Evolutionary conservation across 73 alveolate genomes (phyloP).

Genomic region (Effrenium voratum): DNA sequence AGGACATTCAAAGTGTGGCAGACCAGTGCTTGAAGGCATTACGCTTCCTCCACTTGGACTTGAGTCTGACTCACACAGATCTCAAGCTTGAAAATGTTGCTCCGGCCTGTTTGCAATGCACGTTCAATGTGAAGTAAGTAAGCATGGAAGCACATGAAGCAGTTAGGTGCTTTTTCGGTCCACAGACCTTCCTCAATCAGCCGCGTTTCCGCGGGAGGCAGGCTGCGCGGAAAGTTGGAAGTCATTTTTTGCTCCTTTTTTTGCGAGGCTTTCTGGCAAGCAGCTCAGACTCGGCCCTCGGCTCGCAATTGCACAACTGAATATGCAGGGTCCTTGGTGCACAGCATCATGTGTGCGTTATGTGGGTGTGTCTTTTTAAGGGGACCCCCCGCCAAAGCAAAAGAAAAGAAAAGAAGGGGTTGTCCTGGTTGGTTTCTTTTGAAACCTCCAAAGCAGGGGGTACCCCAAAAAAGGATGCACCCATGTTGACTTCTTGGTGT

Average conservation of each 20-base stretch:
- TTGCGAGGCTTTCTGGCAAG: background rate
- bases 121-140: background rate
- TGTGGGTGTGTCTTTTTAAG: no score
- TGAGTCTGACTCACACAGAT: conserved; percentile 48
- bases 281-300: no score
- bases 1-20: conserved; percentile 59
- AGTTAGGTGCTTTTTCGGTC: conserved; percentile 24
- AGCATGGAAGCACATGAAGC: background rate
- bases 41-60: conserved; percentile 26
- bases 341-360: no score
- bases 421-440: no score
- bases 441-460: no score
- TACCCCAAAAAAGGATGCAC: no score
- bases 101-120: background rate
- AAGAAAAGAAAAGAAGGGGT: no score
- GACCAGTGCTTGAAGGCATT: conserved; percentile 25
- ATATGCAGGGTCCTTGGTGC: no score
- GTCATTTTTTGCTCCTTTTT: background rate
- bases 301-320: no score
- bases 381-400: no score
- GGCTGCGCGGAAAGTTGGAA: background rate
- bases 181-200: background rate
- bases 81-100: conserved; percentile 39
- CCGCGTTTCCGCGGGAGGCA: conserved; percentile 27
- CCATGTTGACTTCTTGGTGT: no score